Evolutionary conservation across 1,139 yeast species (phyloP).

Genomic region (Candida tetrigidarum): DNA sequence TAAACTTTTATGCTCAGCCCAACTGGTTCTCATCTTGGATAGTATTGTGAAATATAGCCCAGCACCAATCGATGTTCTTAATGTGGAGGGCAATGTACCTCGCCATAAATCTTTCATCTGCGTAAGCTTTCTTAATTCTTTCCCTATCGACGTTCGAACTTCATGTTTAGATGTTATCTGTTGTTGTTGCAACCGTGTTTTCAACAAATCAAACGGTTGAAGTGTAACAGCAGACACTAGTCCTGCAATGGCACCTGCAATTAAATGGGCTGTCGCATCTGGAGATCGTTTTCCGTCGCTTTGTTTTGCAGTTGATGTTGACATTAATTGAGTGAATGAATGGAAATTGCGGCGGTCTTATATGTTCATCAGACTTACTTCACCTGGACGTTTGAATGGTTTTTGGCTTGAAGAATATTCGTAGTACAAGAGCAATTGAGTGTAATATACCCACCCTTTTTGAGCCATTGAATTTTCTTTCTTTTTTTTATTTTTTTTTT

Average conservation of each 20-base stretch:
- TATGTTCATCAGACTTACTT: background rate
- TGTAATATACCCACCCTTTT: too few species aligned
- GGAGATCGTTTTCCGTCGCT: conserved; percentile 15
- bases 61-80: conserved; percentile 90
- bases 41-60: conserved; percentile 81
- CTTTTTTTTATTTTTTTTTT: too few species aligned
- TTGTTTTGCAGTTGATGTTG: background rate
- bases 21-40: conserved; percentile 58
- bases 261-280: conserved; percentile 49
- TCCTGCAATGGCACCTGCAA: conserved; percentile 90
- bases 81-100: conserved; percentile 89
- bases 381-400: conserved; percentile 1
- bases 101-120: conserved; percentile 75
- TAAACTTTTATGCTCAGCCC: conserved; percentile 41
- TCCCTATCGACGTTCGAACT: conserved; percentile 39
- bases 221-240: conserved; percentile 77
- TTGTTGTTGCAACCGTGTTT: conserved; percentile 87
- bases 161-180: conserved; percentile 40
- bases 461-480: too few species aligned
- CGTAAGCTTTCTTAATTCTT: conserved; percentile 51
- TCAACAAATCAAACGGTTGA: conserved; percentile 89
- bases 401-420: too few species aligned
- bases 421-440: too few species aligned
- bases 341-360: background rate
- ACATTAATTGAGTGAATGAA: background rate